Evolutionary conservation across 345 rosid genomes (phyloP), one percentile per base, ranked within the genome.

Genomic region (Cardamine resedifolia): DNA sequence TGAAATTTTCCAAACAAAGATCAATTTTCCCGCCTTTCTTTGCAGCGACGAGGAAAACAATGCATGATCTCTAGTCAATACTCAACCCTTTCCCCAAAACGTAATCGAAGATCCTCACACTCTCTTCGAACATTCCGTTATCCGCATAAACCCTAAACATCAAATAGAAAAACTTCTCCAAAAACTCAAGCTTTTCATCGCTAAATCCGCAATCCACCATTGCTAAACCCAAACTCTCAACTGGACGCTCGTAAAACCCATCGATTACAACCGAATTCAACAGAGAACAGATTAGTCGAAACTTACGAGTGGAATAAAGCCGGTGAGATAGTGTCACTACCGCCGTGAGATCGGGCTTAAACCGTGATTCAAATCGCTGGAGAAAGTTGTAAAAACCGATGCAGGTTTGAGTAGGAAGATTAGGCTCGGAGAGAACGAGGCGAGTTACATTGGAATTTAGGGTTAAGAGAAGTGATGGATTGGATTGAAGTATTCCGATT

Each of bases 21-120:
- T 78, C 88, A 51, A 81, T 65, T 56, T 77, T 64, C 67, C 79
- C 79, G 55, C 80, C 56, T 71, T 77, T 83, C 80, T 80, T 90
- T 79, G 83, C 68, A 23, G 87, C 93, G 23, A 85, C 59, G 81
- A 90, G 72, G 77, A 53, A 81, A 24, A 81, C 88, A 70, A 85
- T 83, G 65, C 91, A 90, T 28, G 91, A 84, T 78, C 91, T 81
- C 58, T 83, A 86, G 66, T 85, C 86, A 21, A 86, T 78, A 69
- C 81, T 73, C 31, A 86, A 55, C 31, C 84, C 81, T 21, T 43
- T 78, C 20, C 53, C 68, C 77, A 79, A 71, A 88, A 88, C 81
- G 75, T 80, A 79, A 68, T 73, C 77, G 50, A 88, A 90, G 15
- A 84, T 83, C 73, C 20, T 56, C 11, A 63, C 28, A 64, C 85